Percentiles rank a stretch among this genome's conserved stretches.
phyloP scores from a whole-genome alignment of 768 basidiomycete species.

The Galerina marginata region DNA sequence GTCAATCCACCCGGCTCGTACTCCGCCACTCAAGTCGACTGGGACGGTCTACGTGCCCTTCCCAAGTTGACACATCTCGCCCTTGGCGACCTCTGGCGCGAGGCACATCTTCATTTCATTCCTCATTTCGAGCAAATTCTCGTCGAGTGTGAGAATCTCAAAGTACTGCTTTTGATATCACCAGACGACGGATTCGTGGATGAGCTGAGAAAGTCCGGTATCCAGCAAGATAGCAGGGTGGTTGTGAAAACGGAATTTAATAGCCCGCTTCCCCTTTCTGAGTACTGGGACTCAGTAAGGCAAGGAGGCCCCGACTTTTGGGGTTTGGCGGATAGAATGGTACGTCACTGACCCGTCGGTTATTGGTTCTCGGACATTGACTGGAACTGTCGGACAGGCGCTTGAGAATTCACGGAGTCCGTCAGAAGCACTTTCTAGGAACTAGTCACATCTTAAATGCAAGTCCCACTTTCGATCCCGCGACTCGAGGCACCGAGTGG shows the following conservation, averaged over 20 bases:
- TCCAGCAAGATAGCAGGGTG: constrained; percentile 30
- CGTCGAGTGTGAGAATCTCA: constrained; percentile 19
- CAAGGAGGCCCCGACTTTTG: constrained; percentile 34
- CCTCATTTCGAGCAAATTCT: constrained; percentile 26
- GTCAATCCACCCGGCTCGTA: constrained; percentile 26
- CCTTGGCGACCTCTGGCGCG: constrained; percentile 30
- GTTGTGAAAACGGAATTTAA: constrained; percentile 31
- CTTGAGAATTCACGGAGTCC: background rate
- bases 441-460: no score
- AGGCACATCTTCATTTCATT: constrained; percentile 22
- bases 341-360: background rate
- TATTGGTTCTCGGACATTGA: background rate
- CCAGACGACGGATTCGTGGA: constrained; percentile 22
- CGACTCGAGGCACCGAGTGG: no score
- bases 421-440: no score
- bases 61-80: constrained; percentile 38
- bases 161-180: constrained; percentile 32
- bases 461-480: no score
- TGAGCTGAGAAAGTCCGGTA: constrained; percentile 17
- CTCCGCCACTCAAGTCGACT: constrained; percentile 26
- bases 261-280: constrained; percentile 19
- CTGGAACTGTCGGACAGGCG: background rate
- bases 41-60: constrained; percentile 29
- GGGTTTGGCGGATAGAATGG: constrained; percentile 26
- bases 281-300: constrained; percentile 33